phyloP scores from a whole-genome alignment of 352 stramenopile species.

The Globisporangium yorkense region DNA sequence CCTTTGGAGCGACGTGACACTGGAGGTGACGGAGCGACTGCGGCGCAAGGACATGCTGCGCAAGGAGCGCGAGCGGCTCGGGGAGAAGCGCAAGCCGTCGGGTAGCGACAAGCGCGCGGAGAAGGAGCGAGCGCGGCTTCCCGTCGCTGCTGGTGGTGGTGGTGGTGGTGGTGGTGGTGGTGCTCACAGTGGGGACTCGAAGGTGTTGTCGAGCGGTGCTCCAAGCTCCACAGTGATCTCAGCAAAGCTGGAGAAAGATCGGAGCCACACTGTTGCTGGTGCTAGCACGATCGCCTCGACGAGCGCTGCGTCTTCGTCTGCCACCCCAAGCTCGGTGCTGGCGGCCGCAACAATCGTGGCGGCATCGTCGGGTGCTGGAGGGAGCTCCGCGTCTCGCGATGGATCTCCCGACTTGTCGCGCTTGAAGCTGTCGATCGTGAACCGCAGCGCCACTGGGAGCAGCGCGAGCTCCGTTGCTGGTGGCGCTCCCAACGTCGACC shows the following conservation, averaged over 20 bases:
- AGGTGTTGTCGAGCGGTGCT: background rate
- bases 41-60: conserved; percentile 62
- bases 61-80: conserved; percentile 63
- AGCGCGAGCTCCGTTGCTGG: conserved; percentile 3
- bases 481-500: conserved; percentile 36
- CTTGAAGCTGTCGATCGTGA: conserved; percentile 64
- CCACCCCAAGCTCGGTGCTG: background rate
- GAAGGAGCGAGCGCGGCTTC: conserved; percentile 13
- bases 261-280: background rate
- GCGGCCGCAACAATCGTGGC: conserved; percentile 7
- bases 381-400: conserved; percentile 1
- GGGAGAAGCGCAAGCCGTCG: conserved; percentile 41
- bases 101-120: conserved; percentile 19
- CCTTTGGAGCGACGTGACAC: conserved; percentile 70
- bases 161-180: background rate
- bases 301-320: background rate
- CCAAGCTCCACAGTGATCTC: background rate
- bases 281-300: background rate
- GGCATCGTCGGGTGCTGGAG: background rate
- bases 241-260: background rate
- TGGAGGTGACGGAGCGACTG: conserved; percentile 71
- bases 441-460: conserved; percentile 14
- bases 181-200: background rate
- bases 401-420: conserved; percentile 27
- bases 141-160: background rate